Conservation (phyloP, 148 eudicot genomes). For the Nepenthes mirabilis region DNA sequence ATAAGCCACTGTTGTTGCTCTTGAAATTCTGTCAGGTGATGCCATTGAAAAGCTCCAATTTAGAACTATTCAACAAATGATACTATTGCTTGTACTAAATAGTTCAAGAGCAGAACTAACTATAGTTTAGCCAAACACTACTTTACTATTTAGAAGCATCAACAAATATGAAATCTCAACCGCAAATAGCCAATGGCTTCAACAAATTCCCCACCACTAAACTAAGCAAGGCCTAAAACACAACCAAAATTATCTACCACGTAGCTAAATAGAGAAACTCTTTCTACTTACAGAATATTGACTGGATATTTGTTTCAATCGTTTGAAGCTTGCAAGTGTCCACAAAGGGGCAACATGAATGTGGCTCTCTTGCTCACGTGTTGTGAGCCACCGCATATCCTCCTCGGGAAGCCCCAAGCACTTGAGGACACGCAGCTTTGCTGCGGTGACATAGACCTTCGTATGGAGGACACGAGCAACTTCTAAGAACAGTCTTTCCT, state of each 20-base stretch:
- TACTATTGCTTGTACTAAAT: too few species aligned
- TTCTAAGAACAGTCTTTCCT: slow-evolving; percentile 82
- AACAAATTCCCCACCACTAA: too few species aligned
- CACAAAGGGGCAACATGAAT: slow-evolving; percentile 97
- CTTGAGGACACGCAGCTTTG: slow-evolving; percentile 72
- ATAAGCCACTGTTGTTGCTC: too few species aligned
- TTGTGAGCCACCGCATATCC: slow-evolving; percentile 81
- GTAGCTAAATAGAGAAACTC: neutral
- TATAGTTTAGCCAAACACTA: neutral
- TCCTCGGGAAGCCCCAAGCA: slow-evolving; percentile 65
- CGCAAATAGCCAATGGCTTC: too few species aligned
- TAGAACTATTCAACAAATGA: too few species aligned
- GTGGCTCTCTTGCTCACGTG: slow-evolving; percentile 71
- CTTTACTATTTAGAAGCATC: neutral
- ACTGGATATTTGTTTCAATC: slow-evolving; percentile 60
- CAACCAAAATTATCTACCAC: too few species aligned
- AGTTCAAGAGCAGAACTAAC: neutral
- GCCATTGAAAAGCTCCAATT: too few species aligned
- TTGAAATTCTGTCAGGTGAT: too few species aligned
- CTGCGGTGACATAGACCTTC: slow-evolving; percentile 62
- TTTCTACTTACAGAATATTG: slow-evolving; percentile 55
- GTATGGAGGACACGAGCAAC: slow-evolving; percentile 68
- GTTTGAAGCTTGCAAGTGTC: slow-evolving; percentile 87
- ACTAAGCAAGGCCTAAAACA: too few species aligned
- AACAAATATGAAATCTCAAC: neutral